phyloP scores from a whole-genome alignment of 306 rosid species.

The Sicyos baderoa region DNA sequence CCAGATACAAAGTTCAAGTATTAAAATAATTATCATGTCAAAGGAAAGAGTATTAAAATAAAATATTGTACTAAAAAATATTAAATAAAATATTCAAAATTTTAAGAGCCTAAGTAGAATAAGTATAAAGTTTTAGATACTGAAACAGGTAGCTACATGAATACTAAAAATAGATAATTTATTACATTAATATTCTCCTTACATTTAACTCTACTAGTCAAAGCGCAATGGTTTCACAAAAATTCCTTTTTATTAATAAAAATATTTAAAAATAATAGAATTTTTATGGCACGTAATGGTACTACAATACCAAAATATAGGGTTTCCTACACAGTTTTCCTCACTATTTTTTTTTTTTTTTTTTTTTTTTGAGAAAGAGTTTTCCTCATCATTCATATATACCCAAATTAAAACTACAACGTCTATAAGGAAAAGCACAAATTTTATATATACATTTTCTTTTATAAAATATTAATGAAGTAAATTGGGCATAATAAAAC shows the following conservation, averaged over 20 bases:
- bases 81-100: not conserved
- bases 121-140: not conserved
- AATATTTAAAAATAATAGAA: too few relatives aligned
- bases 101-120: not conserved
- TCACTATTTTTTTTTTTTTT: too few relatives aligned
- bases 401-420: not conserved
- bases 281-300: too few relatives aligned
- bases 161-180: not conserved
- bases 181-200: too few relatives aligned
- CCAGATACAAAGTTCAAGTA: not conserved
- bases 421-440: not conserved
- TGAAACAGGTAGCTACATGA: not conserved
- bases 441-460: not conserved
- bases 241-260: too few relatives aligned
- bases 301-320: too few relatives aligned
- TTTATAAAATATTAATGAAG: not conserved
- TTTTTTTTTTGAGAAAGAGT: too few relatives aligned
- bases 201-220: not conserved
- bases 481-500: not conserved
- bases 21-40: too few relatives aligned
- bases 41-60: too few relatives aligned
- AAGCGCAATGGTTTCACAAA: too few relatives aligned
- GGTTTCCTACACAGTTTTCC: too few relatives aligned
- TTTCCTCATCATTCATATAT: not conserved
- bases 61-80: too few relatives aligned